phyloP scores from a whole-genome alignment of 139 green algal genomes.

The Ettlia oleoabundans region DNA sequence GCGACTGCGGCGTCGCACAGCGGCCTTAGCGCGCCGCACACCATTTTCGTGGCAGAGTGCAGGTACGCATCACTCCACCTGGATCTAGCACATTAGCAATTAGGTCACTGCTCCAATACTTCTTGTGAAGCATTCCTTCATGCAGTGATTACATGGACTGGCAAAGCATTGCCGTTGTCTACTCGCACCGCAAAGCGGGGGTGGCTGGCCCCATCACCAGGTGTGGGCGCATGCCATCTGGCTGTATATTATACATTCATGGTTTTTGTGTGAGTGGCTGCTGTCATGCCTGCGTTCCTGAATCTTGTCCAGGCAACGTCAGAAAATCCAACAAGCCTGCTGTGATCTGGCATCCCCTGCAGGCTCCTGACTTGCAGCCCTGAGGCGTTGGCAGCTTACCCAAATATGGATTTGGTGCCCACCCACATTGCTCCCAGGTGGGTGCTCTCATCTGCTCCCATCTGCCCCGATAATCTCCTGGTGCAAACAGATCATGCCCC shows the following conservation, averaged over 20 bases:
- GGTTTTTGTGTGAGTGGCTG: too few species aligned
- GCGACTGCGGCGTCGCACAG: not conserved
- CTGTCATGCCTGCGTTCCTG: too few species aligned
- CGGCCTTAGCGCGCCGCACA: not conserved
- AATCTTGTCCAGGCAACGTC: too few species aligned
- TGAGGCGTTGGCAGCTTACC: not conserved
- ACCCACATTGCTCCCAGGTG: constrained; percentile 22
- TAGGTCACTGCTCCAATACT: not conserved
- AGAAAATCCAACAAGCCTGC: too few species aligned
- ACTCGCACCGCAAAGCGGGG: constrained; percentile 22
- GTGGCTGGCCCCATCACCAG: constrained; percentile 6
- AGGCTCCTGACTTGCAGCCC: constrained; percentile 5
- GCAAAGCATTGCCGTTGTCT: constrained; percentile 9
- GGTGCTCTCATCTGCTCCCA: too few species aligned
- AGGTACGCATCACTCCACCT: too few species aligned
- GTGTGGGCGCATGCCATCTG: too few species aligned
- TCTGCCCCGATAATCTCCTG: too few species aligned
- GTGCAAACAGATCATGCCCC: too few species aligned
- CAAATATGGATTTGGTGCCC: constrained; percentile 1
- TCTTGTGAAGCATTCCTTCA: not conserved
- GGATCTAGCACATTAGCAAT: not conserved
- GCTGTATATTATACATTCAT: too few species aligned
- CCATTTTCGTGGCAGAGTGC: constrained; percentile 6
- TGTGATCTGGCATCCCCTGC: not conserved
- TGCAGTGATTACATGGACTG: constrained; percentile 11